Evolutionary conservation across 164 flowering plant species (phyloP), one percentile per base, ranked within the genome.

Genomic region (Warburgia ugandensis): DNA sequence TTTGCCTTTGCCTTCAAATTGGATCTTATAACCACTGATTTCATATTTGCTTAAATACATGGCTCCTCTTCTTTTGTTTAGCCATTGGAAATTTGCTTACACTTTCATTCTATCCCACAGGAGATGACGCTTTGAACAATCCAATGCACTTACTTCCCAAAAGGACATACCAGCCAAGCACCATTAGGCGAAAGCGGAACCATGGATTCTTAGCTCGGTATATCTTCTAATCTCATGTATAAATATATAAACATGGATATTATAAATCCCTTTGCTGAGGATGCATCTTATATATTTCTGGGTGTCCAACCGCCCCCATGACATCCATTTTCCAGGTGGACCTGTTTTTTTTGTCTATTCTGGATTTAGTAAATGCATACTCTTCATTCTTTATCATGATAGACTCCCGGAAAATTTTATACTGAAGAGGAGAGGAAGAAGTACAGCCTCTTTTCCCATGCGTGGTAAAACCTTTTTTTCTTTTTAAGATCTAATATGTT

Each of bases 131-230:
- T 58, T 52, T 74, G 29, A 52, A 46, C 36, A 80, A 78, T 59
- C 77, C 86, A 9, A 72, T 83, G 77, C 63, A 76, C 29, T 74
- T 79, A 54, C 60, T 75, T 36, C 80, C 92, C 42, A 84, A 83
- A 52, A 56, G 92, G 53, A 83, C 92, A 20, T 86, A 66, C 67
- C 92, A 86, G 61, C 95, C 92, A 14, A 86, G 95, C 68, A 45
- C 35, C 64, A 62, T 86, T 54, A 73, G 72, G 72, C 81, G 92
- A 5, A 86, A 86, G 68, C 77, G 92, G 50, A 79, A 47, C 2
- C 92, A 81, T 68, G 95, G 95, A 14, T 83, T 67, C 66, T 81
- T 83, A 52, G 89, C 89, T 59, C 84, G 92, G 88, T 81, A 56
- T 7, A n/a, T 52, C 59, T 51, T 60, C 54, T 50, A 42, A 22